Evolutionary conservation across 202 grass and related monocot species (phyloP).

Genomic region (Dendrocalamus latiflorus): DNA sequence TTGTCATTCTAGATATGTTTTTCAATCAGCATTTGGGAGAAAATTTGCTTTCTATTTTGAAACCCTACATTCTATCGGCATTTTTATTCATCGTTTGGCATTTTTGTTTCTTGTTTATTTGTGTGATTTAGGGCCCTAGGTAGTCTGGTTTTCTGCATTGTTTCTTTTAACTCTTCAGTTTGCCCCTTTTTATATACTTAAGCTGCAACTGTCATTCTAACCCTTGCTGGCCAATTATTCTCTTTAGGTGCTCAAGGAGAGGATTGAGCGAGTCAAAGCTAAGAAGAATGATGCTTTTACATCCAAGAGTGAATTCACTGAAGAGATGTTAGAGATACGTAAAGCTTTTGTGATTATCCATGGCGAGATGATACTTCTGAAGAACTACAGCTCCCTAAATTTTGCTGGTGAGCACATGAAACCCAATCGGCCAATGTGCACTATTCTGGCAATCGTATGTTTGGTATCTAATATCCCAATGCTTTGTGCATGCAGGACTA

Average conservation of each 20-base stretch:
- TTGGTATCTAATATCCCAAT: neutral
- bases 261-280: conserved; percentile 69
- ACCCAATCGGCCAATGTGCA: neutral
- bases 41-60: neutral
- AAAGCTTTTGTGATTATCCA: conserved; percentile 93
- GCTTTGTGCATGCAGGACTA: conserved; percentile 46
- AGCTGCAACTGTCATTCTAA: neutral
- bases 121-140: neutral
- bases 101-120: neutral
- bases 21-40: neutral
- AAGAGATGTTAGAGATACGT: conserved; percentile 93
- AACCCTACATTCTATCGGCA: neutral
- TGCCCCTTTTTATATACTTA: neutral
- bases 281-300: conserved; percentile 56
- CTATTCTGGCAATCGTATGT: neutral
- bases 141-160: neutral
- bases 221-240: neutral
- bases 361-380: conserved; percentile 91
- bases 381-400: conserved; percentile 94
- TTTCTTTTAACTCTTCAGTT: neutral
- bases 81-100: neutral
- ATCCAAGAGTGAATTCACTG: conserved; percentile 65
- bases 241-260: conserved; percentile 78
- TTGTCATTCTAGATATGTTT: neutral
- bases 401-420: conserved; percentile 67